phyloP scores from a whole-genome alignment of 805 yeast genomes.

The Barnettozyma pratensis region DNA sequence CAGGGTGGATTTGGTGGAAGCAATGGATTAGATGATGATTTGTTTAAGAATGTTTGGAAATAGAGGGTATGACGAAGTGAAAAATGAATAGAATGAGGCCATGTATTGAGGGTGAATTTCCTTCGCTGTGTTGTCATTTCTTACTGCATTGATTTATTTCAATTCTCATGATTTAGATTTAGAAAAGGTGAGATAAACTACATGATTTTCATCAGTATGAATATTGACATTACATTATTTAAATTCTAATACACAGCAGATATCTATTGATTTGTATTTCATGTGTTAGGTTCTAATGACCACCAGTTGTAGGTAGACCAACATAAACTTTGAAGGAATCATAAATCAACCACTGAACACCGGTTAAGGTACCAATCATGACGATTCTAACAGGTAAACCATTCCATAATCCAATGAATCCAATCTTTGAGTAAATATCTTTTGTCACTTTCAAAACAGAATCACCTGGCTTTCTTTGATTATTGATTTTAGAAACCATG shows the following conservation, averaged over 20 bases:
- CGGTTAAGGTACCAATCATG: constrained; percentile 97
- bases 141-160: not conserved
- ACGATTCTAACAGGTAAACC: constrained; percentile 91
- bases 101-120: too few relatives aligned
- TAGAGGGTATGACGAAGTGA: constrained; percentile 14
- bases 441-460: constrained; percentile 57
- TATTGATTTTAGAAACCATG: constrained; percentile 89
- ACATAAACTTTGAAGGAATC: constrained; percentile 93
- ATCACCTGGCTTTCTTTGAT: constrained; percentile 63
- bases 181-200: too few relatives aligned
- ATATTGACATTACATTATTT: too few relatives aligned
- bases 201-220: too few relatives aligned
- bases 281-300: constrained; percentile 11
- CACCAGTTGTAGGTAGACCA: constrained; percentile 94
- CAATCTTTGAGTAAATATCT: constrained; percentile 78
- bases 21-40: constrained; percentile 48
- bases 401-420: constrained; percentile 90
- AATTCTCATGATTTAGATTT: too few relatives aligned
- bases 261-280: too few relatives aligned
- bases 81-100: too few relatives aligned
- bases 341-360: constrained; percentile 94
- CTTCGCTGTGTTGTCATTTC: too few relatives aligned
- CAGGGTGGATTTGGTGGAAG: constrained; percentile 4
- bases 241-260: too few relatives aligned
- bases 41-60: constrained; percentile 67